phyloP scores from a whole-genome alignment of 2,329 filamentous ascomycete species.

The Ophiostoma novo-ulmi region DNA sequence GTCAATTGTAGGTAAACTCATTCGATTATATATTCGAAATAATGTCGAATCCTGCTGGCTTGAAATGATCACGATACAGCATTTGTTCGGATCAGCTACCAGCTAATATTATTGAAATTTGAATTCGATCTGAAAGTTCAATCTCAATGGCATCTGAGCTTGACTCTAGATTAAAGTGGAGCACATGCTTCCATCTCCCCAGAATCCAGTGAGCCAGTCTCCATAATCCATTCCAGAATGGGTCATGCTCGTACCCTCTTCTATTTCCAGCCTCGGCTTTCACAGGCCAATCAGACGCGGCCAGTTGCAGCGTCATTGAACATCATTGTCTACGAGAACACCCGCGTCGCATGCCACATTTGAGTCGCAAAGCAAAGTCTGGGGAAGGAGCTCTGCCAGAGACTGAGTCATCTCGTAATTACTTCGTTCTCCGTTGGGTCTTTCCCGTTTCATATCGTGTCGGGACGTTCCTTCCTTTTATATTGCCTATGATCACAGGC shows the following conservation, averaged over 20 bases:
- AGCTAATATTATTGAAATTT: neutral
- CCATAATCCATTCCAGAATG: neutral
- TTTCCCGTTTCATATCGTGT: neutral
- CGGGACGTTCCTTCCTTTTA: neutral
- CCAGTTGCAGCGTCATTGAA: neutral
- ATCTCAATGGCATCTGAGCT: neutral
- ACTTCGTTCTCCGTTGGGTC: slow-evolving; percentile 20
- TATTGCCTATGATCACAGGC: neutral
- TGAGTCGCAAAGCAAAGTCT: neutral
- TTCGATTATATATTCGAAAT: too few relatives aligned
- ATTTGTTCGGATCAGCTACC: neutral
- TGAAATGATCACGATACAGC: too few relatives aligned
- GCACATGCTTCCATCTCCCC: neutral
- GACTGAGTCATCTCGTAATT: slow-evolving; percentile 23
- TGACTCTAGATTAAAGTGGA: neutral
- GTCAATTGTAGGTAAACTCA: too few relatives aligned
- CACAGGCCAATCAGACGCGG: slow-evolving; percentile 22
- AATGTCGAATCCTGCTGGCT: too few relatives aligned
- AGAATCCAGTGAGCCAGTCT: neutral
- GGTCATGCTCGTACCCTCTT: neutral
- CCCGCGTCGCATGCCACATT: slow-evolving; percentile 11
- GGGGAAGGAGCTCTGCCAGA: neutral
- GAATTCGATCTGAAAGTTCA: neutral
- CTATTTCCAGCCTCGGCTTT: slow-evolving; percentile 26
- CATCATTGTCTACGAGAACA: slow-evolving; percentile 16